phyloP scores from a whole-genome alignment of 106 monocot species.

The Dendrobium chrysotoxum region DNA sequence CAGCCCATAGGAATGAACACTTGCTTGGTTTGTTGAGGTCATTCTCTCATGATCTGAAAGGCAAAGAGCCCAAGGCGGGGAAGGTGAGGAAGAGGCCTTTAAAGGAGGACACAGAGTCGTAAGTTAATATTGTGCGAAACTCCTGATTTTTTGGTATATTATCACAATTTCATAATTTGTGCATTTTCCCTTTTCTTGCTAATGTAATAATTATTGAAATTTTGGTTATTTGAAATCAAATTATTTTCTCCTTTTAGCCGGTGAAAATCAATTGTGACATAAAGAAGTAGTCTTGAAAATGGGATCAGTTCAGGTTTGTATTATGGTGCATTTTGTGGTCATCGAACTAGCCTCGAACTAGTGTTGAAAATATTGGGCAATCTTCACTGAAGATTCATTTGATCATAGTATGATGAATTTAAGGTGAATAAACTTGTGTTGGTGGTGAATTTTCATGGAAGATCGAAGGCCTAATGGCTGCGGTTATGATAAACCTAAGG shows the following conservation, averaged over 20 bases:
- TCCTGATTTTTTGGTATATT: background rate
- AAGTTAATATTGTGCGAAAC: slow-evolving; percentile 5
- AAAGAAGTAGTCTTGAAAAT: background rate
- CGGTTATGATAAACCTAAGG: too few species aligned
- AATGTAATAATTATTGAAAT: background rate
- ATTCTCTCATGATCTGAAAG: slow-evolving; percentile 67
- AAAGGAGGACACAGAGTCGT: slow-evolving; percentile 17
- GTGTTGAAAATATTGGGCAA: too few species aligned
- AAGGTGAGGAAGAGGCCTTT: slow-evolving; percentile 78
- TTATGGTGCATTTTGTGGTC: too few species aligned
- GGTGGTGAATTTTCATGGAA: too few species aligned
- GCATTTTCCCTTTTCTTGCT: background rate
- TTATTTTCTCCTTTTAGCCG: background rate
- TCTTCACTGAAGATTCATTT: too few species aligned
- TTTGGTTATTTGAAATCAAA: background rate
- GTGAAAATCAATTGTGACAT: background rate
- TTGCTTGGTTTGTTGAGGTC: slow-evolving; percentile 52
- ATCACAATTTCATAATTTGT: background rate
- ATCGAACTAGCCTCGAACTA: too few species aligned
- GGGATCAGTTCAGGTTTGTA: background rate
- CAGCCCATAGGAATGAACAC: slow-evolving; percentile 86
- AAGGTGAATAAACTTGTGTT: too few species aligned
- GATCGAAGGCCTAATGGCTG: too few species aligned
- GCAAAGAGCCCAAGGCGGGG: slow-evolving; percentile 51
- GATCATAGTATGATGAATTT: too few species aligned